phyloP scores from a whole-genome alignment of 495 filamentous ascomycete species.

The Lepidopterella palustris region DNA sequence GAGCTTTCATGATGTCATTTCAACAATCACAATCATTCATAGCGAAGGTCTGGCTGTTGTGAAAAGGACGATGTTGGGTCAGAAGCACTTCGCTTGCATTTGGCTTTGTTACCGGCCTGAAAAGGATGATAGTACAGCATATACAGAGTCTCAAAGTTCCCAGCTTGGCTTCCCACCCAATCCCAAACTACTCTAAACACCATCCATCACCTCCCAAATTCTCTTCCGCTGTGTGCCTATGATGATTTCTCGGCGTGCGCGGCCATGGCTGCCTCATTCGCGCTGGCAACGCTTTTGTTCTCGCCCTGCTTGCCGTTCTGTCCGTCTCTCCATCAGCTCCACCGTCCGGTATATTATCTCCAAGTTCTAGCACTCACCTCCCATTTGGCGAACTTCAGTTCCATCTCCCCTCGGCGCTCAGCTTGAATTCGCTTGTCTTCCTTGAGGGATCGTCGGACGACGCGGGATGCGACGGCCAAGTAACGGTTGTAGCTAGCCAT shows the following conservation, averaged over 20 bases:
- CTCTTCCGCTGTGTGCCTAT: background rate
- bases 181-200: conserved; percentile 5
- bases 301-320: conserved; percentile 98
- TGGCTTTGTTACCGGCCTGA: conserved; percentile 3
- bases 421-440: conserved; percentile 79
- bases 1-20: background rate
- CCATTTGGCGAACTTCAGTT: conserved; percentile 94
- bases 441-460: conserved; percentile 87
- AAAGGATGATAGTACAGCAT: conserved; percentile 24
- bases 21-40: background rate
- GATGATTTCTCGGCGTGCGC: conserved; percentile 34
- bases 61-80: background rate
- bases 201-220: background rate
- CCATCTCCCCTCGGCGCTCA: conserved; percentile 84
- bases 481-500: conserved; percentile 72
- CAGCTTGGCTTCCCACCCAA: background rate
- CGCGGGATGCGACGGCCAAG: conserved; percentile 67
- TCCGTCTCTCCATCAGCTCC: conserved; percentile 18
- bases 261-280: conserved; percentile 59
- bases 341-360: conserved; percentile 14
- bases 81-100: conserved; percentile 13
- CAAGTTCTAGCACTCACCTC: conserved; percentile 59
- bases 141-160: conserved; percentile 26
- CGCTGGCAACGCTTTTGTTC: conserved; percentile 62
- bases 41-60: background rate